These are phyloP conservation scores for Bolboschoenus planiculmis DNA, from an alignment of 176 grass and related monocot species.

Conservation along the genomic window DNA sequence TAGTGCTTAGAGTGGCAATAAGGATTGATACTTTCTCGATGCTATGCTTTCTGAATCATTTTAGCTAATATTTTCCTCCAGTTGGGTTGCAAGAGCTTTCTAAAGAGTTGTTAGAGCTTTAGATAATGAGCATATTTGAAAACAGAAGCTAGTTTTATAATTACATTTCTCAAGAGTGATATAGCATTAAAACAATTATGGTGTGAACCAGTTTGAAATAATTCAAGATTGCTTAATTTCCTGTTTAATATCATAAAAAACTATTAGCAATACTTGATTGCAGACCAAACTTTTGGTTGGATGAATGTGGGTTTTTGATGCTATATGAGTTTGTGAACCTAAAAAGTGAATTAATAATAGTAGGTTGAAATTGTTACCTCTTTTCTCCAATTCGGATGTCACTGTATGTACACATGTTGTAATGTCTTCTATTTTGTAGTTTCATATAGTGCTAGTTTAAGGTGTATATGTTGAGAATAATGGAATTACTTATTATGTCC, in stretches of 20 bases:
- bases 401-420: background rate
- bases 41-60: background rate
- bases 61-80: background rate
- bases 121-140: background rate
- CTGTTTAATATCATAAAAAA: background rate
- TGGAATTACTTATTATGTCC: background rate
- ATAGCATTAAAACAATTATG: background rate
- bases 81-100: background rate
- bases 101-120: background rate
- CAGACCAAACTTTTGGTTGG: background rate
- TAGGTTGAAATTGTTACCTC: background rate
- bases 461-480: background rate
- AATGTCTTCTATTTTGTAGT: background rate
- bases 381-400: background rate
- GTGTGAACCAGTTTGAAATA: background rate
- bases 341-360: background rate
- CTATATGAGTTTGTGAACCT: background rate
- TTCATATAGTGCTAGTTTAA: background rate
- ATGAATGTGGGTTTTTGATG: background rate
- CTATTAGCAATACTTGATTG: background rate
- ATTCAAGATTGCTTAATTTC: background rate
- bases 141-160: background rate
- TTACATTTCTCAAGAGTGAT: background rate
- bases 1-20: background rate
- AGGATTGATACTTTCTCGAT: background rate